Percentiles rank a stretch among this genome's conserved stretches.
Evolutionary conservation across 495 filamentous ascomycete species (phyloP).

Genomic region (Parmelia sp.): DNA sequence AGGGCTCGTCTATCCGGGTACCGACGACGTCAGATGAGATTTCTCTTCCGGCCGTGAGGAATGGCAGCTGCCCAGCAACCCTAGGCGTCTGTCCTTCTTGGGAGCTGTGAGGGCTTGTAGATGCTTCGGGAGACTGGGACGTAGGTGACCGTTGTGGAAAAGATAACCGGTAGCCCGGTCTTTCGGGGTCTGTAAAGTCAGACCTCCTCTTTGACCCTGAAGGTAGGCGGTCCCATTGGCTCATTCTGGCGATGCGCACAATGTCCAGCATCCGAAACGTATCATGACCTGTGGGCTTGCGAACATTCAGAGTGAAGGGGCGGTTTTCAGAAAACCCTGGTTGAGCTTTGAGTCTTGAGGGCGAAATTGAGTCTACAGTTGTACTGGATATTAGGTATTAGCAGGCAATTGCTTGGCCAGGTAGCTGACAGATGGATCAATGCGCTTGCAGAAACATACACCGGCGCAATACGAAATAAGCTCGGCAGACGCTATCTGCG

Average conservation of each 20-base stretch:
- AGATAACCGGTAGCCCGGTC: slow-evolving; percentile 1
- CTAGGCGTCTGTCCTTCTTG: slow-evolving; percentile 4
- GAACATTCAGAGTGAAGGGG: background rate
- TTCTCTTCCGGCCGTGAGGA: background rate
- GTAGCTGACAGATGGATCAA: background rate
- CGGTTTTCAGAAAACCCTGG: background rate
- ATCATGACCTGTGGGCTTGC: background rate
- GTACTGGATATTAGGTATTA: background rate
- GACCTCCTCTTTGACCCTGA: slow-evolving; percentile 13
- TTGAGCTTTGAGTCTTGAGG: background rate
- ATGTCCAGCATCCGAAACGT: background rate
- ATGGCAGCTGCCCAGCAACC: background rate
- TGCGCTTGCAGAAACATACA: background rate
- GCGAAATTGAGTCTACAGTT: background rate
- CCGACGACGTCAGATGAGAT: slow-evolving; percentile 5
- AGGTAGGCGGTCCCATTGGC: slow-evolving; percentile 21
- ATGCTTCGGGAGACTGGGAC: slow-evolving; percentile 7
- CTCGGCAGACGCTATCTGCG: background rate
- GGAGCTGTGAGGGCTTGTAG: slow-evolving; percentile 12
- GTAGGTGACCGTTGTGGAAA: slow-evolving; percentile 1
- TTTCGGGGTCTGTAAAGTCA: background rate
- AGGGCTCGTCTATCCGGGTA: background rate
- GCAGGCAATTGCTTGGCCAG: background rate
- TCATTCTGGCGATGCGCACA: slow-evolving; percentile 22
- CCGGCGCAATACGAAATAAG: background rate